Base-by-base conservation (phyloP, 345 rosid genomes). In the Citrus trifoliata region DNA sequence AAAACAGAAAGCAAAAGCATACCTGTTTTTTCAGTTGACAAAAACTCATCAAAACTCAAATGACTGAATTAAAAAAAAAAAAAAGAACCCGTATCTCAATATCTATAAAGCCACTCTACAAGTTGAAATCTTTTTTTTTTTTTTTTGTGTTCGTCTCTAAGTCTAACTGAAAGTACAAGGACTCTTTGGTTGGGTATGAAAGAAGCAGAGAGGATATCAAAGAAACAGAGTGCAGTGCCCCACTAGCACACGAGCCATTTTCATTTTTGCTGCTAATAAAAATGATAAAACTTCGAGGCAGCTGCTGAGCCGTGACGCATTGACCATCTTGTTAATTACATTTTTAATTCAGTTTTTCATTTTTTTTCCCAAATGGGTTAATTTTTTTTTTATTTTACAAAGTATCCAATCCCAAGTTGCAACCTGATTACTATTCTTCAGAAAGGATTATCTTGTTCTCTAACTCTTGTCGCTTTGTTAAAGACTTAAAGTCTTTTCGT, bases 11-110 rank as follows among this genome's bases (percentile, higher is more conserved):
- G 14, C 69, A 82, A 78, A 74, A 3, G 16, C 74, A 40, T 56
- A 82, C 76, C 82, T 46, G 35, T 24, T 55, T n/a, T 75, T 25
- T 62, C 18, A 63, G 32, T 53, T 53, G 22, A 19, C 76, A 9
- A 27, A 70, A 75, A 62, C 28, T 73, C 38, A 7, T 42, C 30
- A 7, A 70, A 46, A 27, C 59, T 65, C 6, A 51, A 70, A 12
- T 68, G 12, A 64, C 1, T 46, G 68, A 64, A 64, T n/a, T 8
- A 67, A 37, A 35, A 35, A 4, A 74, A 35, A 4, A 74, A n/a
- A n/a, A 19, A 38, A 71, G 40, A 46, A 68, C 58, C 64, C 78
- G 19, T 21, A 22, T 67, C 42, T 67, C 62, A 66, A 22, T 28
- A 25, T 46, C 58, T 28, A 62, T 55, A 19, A 76, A 42, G 21